Base-by-base conservation (phyloP, 441 rosid genomes). In the Erodium texanum region DNA sequence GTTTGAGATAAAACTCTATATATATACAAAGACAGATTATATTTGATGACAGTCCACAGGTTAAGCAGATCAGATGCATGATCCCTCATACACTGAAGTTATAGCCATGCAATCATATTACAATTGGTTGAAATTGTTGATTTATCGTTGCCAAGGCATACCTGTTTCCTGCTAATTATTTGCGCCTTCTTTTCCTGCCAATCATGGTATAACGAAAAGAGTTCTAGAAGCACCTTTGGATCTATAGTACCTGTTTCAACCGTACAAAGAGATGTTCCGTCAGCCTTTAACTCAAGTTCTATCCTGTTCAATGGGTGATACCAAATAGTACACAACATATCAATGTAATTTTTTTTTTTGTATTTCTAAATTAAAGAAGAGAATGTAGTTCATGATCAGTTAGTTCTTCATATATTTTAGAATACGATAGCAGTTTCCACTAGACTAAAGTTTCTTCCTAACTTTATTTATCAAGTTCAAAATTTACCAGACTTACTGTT, bases 181-280 rank as follows among this genome's bases (percentile, higher is more conserved):
- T 76, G 79, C 65, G 76, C 83, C 81, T 85, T 87, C 72, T 65
- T 81, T 50, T 89, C 92, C 71, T 89, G 96, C 94, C 96, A 94
- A 45, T 85, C 87, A 12, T 87, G 88, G 70, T 87, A 91, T 75
- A 85, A 72, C 2, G 97, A 85, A 84, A 94, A 87, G 70, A 94
- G 93, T 84, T 94, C 97, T 70, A 84, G 62, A 27, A 94, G 78
- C 74, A 89, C 86, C 74, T 89, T 82, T 3, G 97, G 98, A 75
- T 89, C 81, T 24, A 94, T 89, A 0, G 86, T 77, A 80, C 82
- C 97, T 94, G 59, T 38, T 29, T 77, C 8, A 45, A 72, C 18
- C 74, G 73, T 52, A 24, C 64, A 74, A 29, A 54, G 62, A 34
- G 32, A 67, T 29, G 68, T 18, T 63, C 68, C 73, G 32, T 58